Conservation (phyloP, 345 rosid species). For the Raphanus raphanistrum region DNA sequence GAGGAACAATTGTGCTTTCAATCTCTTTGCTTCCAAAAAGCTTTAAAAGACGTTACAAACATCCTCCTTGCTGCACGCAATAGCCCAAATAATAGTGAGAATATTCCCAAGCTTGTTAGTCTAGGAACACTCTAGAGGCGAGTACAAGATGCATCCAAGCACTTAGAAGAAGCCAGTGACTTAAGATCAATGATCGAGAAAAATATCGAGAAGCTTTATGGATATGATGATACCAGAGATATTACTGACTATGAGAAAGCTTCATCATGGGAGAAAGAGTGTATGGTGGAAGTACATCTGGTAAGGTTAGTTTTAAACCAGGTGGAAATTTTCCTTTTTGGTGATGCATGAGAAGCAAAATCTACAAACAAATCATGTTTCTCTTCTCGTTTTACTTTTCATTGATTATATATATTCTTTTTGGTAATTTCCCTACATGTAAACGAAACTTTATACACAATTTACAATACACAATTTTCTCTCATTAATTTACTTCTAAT, state of each 20-base stretch:
- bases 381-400: background rate
- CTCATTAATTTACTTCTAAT: no score
- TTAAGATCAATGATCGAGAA: background rate
- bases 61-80: background rate
- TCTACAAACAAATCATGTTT: background rate
- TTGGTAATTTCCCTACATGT: no score
- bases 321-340: background rate
- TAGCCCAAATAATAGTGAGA: background rate
- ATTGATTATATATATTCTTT: no score
- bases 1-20: background rate
- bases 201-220: background rate
- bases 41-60: background rate
- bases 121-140: background rate
- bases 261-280: background rate
- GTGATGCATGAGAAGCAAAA: background rate
- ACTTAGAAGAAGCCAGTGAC: background rate
- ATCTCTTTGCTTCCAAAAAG: no score
- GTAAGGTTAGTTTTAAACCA: background rate
- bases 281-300: background rate
- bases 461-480: no score
- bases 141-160: background rate
- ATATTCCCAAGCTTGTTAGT: background rate
- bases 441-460: no score
- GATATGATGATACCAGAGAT: background rate
- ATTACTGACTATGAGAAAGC: background rate